phyloP scores from a whole-genome alignment of 805 yeast genomes.

The Brettanomyces bruxellensis region DNA sequence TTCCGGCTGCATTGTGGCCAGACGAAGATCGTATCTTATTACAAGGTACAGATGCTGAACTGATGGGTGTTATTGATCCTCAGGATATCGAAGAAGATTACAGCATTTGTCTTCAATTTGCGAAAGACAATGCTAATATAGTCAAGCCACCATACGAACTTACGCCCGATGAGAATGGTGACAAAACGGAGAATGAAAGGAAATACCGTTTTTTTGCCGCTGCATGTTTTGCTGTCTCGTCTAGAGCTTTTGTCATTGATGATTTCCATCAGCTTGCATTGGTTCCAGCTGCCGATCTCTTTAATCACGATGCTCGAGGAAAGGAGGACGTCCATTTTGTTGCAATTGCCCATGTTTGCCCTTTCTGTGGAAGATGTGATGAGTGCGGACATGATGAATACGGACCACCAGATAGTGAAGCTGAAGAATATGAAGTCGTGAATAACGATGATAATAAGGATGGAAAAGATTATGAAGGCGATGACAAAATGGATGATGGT shows the following conservation, averaged over 20 bases:
- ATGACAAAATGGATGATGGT: conserved; percentile 7
- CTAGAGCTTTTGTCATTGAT: conserved; percentile 80
- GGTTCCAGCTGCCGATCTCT: conserved; percentile 88
- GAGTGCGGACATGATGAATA: conserved; percentile 24
- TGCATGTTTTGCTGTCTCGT: conserved; percentile 51
- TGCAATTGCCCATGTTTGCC: conserved; percentile 31
- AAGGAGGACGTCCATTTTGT: conserved; percentile 63
- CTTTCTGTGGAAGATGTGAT: conserved; percentile 23
- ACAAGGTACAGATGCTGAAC: conserved; percentile 52
- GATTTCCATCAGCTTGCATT: conserved; percentile 62
- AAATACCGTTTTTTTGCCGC: conserved; percentile 44
- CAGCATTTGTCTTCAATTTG: conserved; percentile 33
- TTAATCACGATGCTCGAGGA: conserved; percentile 55
- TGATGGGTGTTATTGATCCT: conserved; percentile 49
- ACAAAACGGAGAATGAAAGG: conserved; percentile 14
- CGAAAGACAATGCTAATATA: conserved; percentile 20
- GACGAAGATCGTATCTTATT: conserved; percentile 37
- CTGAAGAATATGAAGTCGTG: conserved; percentile 32
- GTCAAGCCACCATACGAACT: conserved; percentile 32
- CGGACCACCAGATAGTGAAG: conserved; percentile 23
- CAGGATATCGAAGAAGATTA: conserved; percentile 33
- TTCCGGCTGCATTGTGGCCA: conserved; percentile 65
- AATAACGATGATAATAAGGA: conserved; percentile 18
- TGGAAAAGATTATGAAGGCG: conserved; percentile 9
- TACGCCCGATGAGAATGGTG: conserved; percentile 5